Conservation (phyloP, 257 asterid genomes). For the Pogostemon cablin region DNA sequence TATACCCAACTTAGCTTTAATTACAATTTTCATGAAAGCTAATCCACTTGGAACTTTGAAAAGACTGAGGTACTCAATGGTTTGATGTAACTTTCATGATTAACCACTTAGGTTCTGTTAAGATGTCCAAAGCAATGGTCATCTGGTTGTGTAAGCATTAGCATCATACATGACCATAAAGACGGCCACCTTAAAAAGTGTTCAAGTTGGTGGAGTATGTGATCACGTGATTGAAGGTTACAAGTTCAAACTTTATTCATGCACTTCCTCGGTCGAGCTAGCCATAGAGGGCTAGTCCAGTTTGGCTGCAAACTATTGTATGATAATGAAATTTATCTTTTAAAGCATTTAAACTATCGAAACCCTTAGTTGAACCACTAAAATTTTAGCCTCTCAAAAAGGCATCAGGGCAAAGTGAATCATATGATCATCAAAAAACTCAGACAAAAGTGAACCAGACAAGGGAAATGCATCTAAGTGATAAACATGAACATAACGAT, state of each 20-base stretch:
- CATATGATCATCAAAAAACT: background rate
- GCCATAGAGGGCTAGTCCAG: too few species aligned
- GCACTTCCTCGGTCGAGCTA: too few species aligned
- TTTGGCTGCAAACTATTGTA: too few species aligned
- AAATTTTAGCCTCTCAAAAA: too few species aligned
- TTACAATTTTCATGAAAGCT: conserved; percentile 31
- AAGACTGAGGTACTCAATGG: conserved; percentile 16
- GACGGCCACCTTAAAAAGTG: background rate
- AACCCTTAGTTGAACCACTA: too few species aligned
- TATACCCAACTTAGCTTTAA: conserved; percentile 28
- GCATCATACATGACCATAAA: background rate
- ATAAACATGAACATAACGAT: background rate
- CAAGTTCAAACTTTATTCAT: too few species aligned
- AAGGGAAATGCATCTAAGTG: background rate
- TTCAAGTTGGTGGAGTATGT: too few species aligned
- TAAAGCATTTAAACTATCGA: too few species aligned
- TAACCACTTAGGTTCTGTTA: background rate
- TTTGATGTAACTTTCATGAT: conserved; percentile 20
- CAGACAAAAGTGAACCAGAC: conserved; percentile 11
- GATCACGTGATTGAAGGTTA: too few species aligned
- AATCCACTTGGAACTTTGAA: conserved; percentile 33
- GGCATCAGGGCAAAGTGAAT: background rate
- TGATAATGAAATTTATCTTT: too few species aligned
- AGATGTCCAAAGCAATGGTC: conserved; percentile 21
- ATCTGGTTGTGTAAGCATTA: background rate